Evolutionary conservation across 768 basidiomycete species (phyloP), one percentile per base, ranked within the genome.

Genomic region (Podaxis mareebaensis): DNA sequence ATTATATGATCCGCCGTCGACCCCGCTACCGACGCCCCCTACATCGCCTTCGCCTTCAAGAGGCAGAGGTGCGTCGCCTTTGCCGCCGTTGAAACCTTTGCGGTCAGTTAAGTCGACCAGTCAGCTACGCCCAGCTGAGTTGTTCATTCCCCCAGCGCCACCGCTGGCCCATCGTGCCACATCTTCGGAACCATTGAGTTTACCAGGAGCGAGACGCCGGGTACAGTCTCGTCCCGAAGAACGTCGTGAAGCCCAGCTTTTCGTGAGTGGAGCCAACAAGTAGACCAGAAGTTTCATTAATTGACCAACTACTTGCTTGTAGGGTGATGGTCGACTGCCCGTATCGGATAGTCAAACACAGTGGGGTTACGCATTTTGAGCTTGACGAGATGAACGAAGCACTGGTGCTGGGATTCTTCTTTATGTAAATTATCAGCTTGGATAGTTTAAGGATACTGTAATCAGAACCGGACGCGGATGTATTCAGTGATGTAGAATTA

Each of bases 351-450:
- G 61, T 15, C 68, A 70, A 48, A 70, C 81, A 62, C 73, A 80
- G 60, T 82, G 78, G 79, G 79, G 79, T 58, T 79, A 81, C 66
- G 80, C 81, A 22, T 67, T 82, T 49, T 83, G 70, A 58, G 56
- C 20, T 52, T 55, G 42, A 10, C 30, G 22, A 58, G 33, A 57
- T 30, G 55, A 33, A 56, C 44, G 40, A 33, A 64, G 53, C 64
- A 53, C 57, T 58, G 64, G 40, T 57, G 51, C 58, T 51, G 61
- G 38, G 48, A 57, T 63, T 55, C 54, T 63, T 55, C 54, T 46
- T 58, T 57, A 62, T 65, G 30, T 60, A 51, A 40, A 28, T 46
- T 53, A 42, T 53, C 39, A 33, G 33, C 48, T 26, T 62, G 28
- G 52, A 48, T 33, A 22, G 44, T 22, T 24, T 58, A 36, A 39